A percentile compares a stretch with the other conserved stretches of the same genome.
These are phyloP conservation scores for Leccinum truebloodii DNA, from an alignment of 768 basidiomycete species.

Conservation along the genomic window DNA sequence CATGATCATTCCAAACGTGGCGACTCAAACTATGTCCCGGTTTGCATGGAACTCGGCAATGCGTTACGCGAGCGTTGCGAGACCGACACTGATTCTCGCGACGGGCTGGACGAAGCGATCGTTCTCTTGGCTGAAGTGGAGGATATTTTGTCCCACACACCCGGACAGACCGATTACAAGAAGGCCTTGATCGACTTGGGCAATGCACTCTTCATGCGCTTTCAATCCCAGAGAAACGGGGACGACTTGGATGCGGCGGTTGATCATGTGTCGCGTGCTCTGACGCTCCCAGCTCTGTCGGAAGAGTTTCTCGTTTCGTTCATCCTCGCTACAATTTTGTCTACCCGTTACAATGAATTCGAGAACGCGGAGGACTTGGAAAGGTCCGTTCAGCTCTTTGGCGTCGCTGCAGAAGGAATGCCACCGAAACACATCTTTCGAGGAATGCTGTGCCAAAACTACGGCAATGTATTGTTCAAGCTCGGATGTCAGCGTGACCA, in stretches of 20 bases:
- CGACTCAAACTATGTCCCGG: constrained; percentile 5
- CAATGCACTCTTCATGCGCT: constrained; percentile 17
- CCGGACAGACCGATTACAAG: constrained; percentile 8
- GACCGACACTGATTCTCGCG: background rate
- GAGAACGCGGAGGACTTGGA: constrained; percentile 15
- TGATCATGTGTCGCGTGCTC: constrained; percentile 7
- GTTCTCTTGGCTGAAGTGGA: constrained; percentile 23
- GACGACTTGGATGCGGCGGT: constrained; percentile 23
- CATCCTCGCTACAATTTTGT: constrained; percentile 15
- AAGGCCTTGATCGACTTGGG: constrained; percentile 14
- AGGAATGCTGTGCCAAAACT: constrained; percentile 6
- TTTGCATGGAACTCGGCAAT: constrained; percentile 20
- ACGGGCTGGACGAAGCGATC: constrained; percentile 27
- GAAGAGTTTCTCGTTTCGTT: constrained; percentile 8
- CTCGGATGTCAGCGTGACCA: constrained; percentile 6
- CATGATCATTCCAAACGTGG: constrained; percentile 10
- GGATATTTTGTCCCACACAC: constrained; percentile 8
- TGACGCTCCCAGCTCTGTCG: constrained; percentile 7
- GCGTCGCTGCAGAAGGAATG: constrained; percentile 7
- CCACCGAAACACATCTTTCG: constrained; percentile 14
- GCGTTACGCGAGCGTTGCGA: constrained; percentile 16
- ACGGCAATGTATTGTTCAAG: constrained; percentile 13
- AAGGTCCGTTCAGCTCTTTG: constrained; percentile 16
- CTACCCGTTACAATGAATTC: constrained; percentile 7
- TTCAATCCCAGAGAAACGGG: constrained; percentile 6